Evolutionary conservation across 2,329 filamentous ascomycete species (phyloP).

Genomic region (Monilinia vaccinii-corymbosi): DNA sequence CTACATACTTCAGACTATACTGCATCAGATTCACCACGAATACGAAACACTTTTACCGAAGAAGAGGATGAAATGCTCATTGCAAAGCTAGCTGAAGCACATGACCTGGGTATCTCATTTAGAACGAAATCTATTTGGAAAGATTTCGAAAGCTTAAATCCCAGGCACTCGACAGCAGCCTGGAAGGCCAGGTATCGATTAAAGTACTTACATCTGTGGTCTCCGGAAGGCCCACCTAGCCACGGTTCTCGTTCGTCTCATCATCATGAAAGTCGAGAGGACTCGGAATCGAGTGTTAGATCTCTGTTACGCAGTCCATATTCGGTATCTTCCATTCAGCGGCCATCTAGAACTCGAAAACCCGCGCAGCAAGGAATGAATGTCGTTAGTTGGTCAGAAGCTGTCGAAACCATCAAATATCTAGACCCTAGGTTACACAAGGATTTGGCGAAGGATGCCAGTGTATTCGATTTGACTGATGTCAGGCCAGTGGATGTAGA

Average conservation of each 20-base stretch:
- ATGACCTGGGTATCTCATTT: conserved; percentile 13
- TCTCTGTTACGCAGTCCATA: not conserved
- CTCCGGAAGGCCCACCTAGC: not conserved
- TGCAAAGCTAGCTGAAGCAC: conserved; percentile 19
- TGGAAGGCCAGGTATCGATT: not conserved
- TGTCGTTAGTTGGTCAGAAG: conserved; percentile 27
- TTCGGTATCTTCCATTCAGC: not conserved
- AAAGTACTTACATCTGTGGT: conserved; percentile 4
- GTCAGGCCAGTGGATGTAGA: not conserved
- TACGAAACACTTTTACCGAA: conserved; percentile 15
- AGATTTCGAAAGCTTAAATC: conserved; percentile 17
- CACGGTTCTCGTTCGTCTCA: not conserved
- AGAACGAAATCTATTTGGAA: conserved; percentile 15
- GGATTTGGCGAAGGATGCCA: conserved; percentile 22
- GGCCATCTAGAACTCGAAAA: conserved; percentile 17
- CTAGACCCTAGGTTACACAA: conserved; percentile 24
- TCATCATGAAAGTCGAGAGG: not conserved
- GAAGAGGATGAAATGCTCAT: conserved; percentile 24
- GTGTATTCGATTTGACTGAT: conserved; percentile 10
- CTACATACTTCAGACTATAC: conserved; percentile 1
- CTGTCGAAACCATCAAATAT: conserved; percentile 22
- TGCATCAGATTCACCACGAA: not conserved
- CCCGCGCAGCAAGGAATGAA: conserved; percentile 22
- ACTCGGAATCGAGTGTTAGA: not conserved
- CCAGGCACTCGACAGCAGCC: conserved; percentile 15